Evolutionary conservation across 768 basidiomycete genomes (phyloP), one percentile per base, ranked within the genome.

Genomic region (Tylopilus felleus): DNA sequence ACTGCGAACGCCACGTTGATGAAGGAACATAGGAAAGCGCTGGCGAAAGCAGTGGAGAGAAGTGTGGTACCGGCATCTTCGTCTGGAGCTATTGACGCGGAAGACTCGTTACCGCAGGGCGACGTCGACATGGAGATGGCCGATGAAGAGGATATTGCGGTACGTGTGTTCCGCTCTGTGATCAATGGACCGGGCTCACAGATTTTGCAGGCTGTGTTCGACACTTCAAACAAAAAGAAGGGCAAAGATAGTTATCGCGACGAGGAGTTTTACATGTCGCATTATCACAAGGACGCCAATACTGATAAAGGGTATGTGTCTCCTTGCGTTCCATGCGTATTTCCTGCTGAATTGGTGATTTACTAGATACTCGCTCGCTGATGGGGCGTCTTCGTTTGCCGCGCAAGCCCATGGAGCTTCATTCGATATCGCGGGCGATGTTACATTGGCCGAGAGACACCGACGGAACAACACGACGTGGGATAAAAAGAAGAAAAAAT

Each of bases 401-500:
- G 85, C 86, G 61, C 93, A 96, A 75, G 93, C 93, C 5, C 80
- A 80, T 21, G 80, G 80, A 27, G 85, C 84, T 8, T 80, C 88
- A 0, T 92, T 98, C 57, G 94, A 97, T 69, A 79, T 98, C 25
- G 75, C 82, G 2, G 85, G 84, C 14, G 92, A 98, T 61, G 85
- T 80, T 8, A 69, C 78, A 12, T 77, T 79, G 10, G 75, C 79
- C 21, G 78, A 82, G 31, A 80, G 81, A 47, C 83, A 79, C 52
- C 80, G 80, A 36, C 87, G 85, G 50, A 60, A 25, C 47, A 79
- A 77, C 58, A 66, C 91, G 64, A 86, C 78, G 27, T 99, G 97
- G 97, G 94, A 98, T 72, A 90, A 91, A 65, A 95, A 94, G 74
- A 95, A 91, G 74, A 97, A 97, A 70, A 92, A 88, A 65, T 97